Conservation (phyloP, 2,329 filamentous ascomycete genomes). For the Curvularia hawaiiensis region DNA sequence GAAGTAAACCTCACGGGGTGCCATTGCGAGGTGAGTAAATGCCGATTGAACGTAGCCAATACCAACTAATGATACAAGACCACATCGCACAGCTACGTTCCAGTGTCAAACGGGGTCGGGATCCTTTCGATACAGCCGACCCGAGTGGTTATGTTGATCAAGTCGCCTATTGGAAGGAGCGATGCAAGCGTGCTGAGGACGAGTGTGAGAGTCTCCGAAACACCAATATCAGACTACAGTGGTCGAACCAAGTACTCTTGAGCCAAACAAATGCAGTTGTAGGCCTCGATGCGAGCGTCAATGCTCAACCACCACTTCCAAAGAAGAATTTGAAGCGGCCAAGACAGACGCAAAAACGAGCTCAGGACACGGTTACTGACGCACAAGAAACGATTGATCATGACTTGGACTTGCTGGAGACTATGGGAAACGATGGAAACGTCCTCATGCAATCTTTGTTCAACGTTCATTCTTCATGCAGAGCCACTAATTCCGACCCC, state of each 20-base stretch:
- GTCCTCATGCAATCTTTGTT: conserved; percentile 37
- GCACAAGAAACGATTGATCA: conserved; percentile 32
- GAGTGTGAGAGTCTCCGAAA: conserved; percentile 29
- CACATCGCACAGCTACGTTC: conserved; percentile 43
- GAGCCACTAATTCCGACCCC: conserved; percentile 17
- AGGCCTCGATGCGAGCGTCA: conserved; percentile 3
- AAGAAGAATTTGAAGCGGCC: conserved; percentile 21
- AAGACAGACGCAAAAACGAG: conserved; percentile 14
- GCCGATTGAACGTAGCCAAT: too few relatives aligned
- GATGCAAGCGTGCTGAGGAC: conserved; percentile 29
- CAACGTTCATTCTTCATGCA: conserved; percentile 36
- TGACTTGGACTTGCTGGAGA: conserved; percentile 35
- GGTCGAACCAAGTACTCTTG: conserved; percentile 31
- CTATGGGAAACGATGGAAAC: conserved; percentile 21
- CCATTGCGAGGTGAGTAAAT: conserved; percentile 36
- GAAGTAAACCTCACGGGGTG: conserved; percentile 44
- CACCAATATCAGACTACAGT: conserved; percentile 34
- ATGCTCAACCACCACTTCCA: conserved; percentile 11
- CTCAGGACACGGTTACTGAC: conserved; percentile 14
- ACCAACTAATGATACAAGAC: conserved; percentile 27
- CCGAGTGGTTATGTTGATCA: conserved; percentile 46
- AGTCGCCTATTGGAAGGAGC: conserved; percentile 47
- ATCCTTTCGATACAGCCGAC: conserved; percentile 27
- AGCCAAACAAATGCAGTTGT: conserved; percentile 3
- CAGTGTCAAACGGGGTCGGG: conserved; percentile 36